These are phyloP conservation scores for Ophiostoma perfectum DNA, from an alignment of 2,329 filamentous ascomycete species.

Conservation along the genomic window DNA sequence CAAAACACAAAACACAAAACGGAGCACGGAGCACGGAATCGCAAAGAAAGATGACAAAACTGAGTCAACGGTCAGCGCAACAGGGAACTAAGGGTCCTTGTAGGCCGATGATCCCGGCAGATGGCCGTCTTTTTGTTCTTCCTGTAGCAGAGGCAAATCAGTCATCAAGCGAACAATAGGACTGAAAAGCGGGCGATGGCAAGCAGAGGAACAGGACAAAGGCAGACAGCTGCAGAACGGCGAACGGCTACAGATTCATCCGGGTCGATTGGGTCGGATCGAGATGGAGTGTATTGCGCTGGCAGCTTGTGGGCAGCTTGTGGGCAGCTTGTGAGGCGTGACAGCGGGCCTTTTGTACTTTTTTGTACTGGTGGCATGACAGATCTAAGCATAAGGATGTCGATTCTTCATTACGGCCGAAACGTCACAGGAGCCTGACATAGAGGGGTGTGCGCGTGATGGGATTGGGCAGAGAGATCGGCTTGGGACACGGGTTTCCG, in stretches of 20 bases:
- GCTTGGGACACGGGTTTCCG: neutral
- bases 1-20: neutral
- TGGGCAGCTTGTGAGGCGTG: neutral
- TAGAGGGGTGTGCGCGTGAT: neutral
- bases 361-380: neutral
- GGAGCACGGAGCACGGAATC: neutral
- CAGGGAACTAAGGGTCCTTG: neutral
- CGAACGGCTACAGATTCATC: neutral
- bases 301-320: conserved; percentile 12
- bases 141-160: neutral
- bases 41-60: neutral
- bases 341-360: neutral
- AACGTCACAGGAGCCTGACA: neutral
- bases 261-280: neutral
- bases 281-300: conserved; percentile 6
- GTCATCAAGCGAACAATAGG: neutral
- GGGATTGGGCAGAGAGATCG: neutral
- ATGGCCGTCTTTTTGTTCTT: neutral
- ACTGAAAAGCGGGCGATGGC: neutral
- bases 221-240: neutral
- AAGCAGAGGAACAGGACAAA: neutral
- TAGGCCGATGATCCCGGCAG: neutral
- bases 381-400: too few relatives aligned
- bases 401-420: conserved; percentile 4
- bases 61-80: neutral